A percentile compares a stretch with the other conserved stretches of the same genome.
Evolutionary conservation across 176 grass and related monocot species (phyloP).

Genomic region (Cenchrus americanus): DNA sequence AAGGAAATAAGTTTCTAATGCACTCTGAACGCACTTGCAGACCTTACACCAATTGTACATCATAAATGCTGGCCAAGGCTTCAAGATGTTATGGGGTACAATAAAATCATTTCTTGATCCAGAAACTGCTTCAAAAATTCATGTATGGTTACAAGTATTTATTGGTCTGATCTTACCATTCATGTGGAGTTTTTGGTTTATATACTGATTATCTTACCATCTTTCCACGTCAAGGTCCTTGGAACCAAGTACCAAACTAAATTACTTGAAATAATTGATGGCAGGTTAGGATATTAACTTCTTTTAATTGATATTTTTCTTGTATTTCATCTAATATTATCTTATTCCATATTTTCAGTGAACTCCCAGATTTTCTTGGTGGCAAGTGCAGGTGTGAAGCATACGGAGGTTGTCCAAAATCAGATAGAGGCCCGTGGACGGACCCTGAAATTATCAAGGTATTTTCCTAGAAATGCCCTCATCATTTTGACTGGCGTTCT

Average conservation of each 20-base stretch:
- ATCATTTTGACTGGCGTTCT: conserved; percentile 1
- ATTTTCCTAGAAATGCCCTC: conserved; percentile 4
- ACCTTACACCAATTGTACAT: conserved; percentile 78
- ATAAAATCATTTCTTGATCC: conserved; percentile 98
- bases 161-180: conserved; percentile 15
- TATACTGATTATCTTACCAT: conserved; percentile 26
- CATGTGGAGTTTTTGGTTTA: conserved; percentile 16
- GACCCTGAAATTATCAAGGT: conserved; percentile 88
- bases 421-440: conserved; percentile 90
- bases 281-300: conserved; percentile 54
- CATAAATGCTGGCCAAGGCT: conserved; percentile 93
- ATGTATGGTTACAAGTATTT: conserved; percentile 54
- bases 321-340: conserved; percentile 43
- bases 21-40: conserved; percentile 49
- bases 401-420: conserved; percentile 84
- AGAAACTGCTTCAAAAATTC: conserved; percentile 92
- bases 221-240: conserved; percentile 70
- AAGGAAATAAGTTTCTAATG: conserved; percentile 29
- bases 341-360: conserved; percentile 56
- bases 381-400: conserved; percentile 85
- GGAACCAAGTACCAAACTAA: conserved; percentile 86
- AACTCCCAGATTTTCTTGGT: conserved; percentile 93
- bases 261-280: conserved; percentile 88
- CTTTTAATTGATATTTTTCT: conserved; percentile 33
- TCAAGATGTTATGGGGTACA: conserved; percentile 88